phyloP scores from a whole-genome alignment of 2,329 filamentous ascomycete genomes.

The Colletotrichum sp. region DNA sequence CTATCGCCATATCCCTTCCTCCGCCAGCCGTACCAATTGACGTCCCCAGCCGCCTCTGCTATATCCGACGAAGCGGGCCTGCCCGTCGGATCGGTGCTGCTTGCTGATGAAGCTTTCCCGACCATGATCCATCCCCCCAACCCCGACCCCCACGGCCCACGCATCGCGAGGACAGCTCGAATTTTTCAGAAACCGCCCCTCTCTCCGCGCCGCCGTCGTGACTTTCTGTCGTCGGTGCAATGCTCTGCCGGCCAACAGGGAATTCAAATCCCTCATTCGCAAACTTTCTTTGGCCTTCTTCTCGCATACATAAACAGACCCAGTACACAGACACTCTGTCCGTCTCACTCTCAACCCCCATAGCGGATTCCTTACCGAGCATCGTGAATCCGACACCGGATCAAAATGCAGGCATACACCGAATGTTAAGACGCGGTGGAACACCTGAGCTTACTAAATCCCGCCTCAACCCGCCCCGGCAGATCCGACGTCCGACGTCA shows the following conservation, averaged over 20 bases:
- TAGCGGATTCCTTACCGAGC: neutral
- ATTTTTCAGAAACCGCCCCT: neutral
- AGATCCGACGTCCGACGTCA: slow-evolving; percentile 11
- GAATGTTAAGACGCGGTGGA: neutral
- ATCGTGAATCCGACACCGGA: neutral
- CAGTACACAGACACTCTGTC: neutral
- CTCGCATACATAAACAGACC: neutral
- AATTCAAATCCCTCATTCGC: neutral
- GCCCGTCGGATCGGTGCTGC: neutral
- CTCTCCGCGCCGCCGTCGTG: neutral
- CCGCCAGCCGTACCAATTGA: slow-evolving; percentile 4
- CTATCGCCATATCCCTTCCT: neutral
- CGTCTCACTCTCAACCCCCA: neutral
- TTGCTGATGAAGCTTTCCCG: neutral
- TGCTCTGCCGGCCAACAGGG: neutral
- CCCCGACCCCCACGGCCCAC: neutral
- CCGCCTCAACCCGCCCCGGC: neutral
- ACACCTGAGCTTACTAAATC: slow-evolving; percentile 6
- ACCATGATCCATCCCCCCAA: neutral
- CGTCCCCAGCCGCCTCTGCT: neutral
- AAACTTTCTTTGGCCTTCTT: neutral
- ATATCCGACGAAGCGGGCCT: slow-evolving; percentile 2
- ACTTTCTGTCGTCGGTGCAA: neutral
- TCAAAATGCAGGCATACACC: neutral
- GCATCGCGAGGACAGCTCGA: neutral